Percentiles rank a stretch among this genome's conserved stretches.
Conservation (phyloP, 805 yeast species). For the Torulaspora gathmanii region DNA sequence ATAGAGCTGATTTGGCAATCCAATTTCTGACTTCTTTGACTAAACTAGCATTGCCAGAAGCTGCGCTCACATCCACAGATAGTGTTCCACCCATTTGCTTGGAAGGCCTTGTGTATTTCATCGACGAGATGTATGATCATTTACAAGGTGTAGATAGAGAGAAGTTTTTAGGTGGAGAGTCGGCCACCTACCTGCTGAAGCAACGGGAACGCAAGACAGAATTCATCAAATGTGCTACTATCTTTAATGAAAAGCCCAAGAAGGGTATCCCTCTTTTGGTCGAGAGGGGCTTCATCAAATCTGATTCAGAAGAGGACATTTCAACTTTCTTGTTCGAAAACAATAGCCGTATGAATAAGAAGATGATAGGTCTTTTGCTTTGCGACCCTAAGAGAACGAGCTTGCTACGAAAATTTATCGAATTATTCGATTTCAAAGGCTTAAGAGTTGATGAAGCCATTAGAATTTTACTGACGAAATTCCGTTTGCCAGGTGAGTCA, state of each 20-base stretch:
- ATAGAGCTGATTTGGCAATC: constrained; percentile 70
- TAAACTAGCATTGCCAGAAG: constrained; percentile 76
- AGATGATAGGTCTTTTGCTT: constrained; percentile 76
- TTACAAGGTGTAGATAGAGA: constrained; percentile 27
- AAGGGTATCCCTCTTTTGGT: constrained; percentile 63
- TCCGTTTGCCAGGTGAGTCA: constrained; percentile 94
- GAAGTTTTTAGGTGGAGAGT: constrained; percentile 20
- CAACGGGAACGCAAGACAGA: constrained; percentile 56
- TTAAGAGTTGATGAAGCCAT: constrained; percentile 91
- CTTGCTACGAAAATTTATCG: constrained; percentile 60
- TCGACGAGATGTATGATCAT: constrained; percentile 55
- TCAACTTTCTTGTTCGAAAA: constrained; percentile 73
- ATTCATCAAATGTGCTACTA: constrained; percentile 68
- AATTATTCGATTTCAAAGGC: constrained; percentile 66
- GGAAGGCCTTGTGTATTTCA: constrained; percentile 74
- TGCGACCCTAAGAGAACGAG: constrained; percentile 67
- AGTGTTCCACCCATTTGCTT: constrained; percentile 90
- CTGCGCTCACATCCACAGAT: constrained; percentile 72
- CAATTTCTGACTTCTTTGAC: constrained; percentile 67
- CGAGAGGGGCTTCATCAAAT: constrained; percentile 59
- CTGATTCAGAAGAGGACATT: constrained; percentile 52
- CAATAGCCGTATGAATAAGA: constrained; percentile 81
- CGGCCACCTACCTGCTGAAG: constrained; percentile 23
- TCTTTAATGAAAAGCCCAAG: constrained; percentile 74
- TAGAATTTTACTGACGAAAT: constrained; percentile 71